Conservation (phyloP, 1,284 basidiomycete species). For the Moesziomyces globuligerus region DNA sequence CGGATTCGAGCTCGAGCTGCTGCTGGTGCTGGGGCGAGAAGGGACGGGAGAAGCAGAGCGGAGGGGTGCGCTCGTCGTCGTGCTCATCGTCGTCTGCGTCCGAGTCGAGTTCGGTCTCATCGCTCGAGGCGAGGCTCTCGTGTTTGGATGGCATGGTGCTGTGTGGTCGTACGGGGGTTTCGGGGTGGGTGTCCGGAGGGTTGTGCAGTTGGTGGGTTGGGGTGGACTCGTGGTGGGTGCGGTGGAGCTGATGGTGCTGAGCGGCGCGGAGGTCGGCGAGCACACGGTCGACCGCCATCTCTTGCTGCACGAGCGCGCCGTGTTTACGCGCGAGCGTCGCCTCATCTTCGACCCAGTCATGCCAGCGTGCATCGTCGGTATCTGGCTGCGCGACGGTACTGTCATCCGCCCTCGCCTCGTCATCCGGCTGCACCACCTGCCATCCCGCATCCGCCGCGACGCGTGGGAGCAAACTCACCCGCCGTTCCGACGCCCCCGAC, state of each 20-base stretch:
- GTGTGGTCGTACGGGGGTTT: too few relatives aligned
- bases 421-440: slow-evolving; percentile 5
- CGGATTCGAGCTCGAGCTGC: too few relatives aligned
- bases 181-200: too few relatives aligned
- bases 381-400: slow-evolving; percentile 8
- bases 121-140: too few relatives aligned
- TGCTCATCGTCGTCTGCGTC: slow-evolving; percentile 4
- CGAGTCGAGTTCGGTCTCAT: slow-evolving; percentile 6
- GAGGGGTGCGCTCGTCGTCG: too few relatives aligned
- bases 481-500: slow-evolving; percentile 9
- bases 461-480: slow-evolving; percentile 9
- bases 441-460: slow-evolving; percentile 20
- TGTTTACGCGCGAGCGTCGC: not conserved
- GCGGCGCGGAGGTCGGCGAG: slow-evolving; percentile 15
- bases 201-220: not conserved
- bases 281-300: slow-evolving; percentile 14
- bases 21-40: not conserved
- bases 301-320: not conserved
- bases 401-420: slow-evolving; percentile 7
- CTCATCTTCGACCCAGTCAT: slow-evolving; percentile 21
- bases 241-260: slow-evolving; percentile 4
- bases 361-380: not conserved
- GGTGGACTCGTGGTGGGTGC: not conserved
- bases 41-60: slow-evolving; percentile 12
- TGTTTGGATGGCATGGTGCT: too few relatives aligned